Evolutionary conservation across 1,284 basidiomycete genomes (phyloP), one percentile per base, ranked within the genome.

Genomic region (Bjerkandera adusta): DNA sequence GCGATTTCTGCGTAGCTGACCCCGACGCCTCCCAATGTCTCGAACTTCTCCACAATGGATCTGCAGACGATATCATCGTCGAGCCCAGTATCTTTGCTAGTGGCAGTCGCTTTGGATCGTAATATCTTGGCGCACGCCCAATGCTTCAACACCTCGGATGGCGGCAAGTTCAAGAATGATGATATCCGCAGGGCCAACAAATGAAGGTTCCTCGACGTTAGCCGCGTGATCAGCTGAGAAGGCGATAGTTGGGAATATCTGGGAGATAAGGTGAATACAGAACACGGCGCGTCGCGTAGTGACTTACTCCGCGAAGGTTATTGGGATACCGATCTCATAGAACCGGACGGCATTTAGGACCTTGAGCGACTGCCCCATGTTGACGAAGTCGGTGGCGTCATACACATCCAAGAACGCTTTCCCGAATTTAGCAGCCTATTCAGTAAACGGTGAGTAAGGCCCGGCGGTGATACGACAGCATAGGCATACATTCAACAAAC

Each of bases 1-100:
- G 97, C 95, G 56, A 99, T 95, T 53, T 97, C 96, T 8, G 95
- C 93, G 64, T 93, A 97, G 61, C 90, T 93, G 20, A 97, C 89
- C 53, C 81, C 71, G 33, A 76, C 72, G 54, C 85, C 78, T 2
- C 86, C 85, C 16, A 86, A 67, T 45, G 77, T 73, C 58, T 84
- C 76, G 48, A 97, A 95, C 65, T 97, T 97, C 53, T 85, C 81
- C 1, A 96, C 92, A 43, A 97, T 97, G 40, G 83, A 70, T 26
- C 71, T 71, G 57, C 92, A 94, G 4, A 97, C 72, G 36, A 81
- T 82, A 37, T 90, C 87, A 56, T 97, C 92, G 27, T 71, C 73
- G 2, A 76, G 64, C 43, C 79, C 79, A 0, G 72, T 71, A 46
- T 81, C 80, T 35, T 73, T 73, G 3, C 75, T 77, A 0, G 75